A percentile compares a stretch with the other conserved stretches of the same genome.
These are phyloP conservation scores for Paraglomus occultum DNA, from an alignment of 192 early-diverging fungal species.

Conservation along the genomic window DNA sequence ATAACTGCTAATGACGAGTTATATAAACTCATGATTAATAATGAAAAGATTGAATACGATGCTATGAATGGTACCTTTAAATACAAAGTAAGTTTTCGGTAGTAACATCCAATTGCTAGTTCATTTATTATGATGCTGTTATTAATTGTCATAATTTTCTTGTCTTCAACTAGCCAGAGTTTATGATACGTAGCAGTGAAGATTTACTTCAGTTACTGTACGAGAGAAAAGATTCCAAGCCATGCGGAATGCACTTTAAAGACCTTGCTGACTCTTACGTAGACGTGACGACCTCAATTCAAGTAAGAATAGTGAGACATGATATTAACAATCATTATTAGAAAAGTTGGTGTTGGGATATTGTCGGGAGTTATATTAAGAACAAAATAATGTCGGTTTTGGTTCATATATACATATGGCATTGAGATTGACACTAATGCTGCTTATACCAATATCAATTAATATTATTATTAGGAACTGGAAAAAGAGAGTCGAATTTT, in stretches of 20 bases:
- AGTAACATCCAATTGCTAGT: background rate
- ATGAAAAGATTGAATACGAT: slow-evolving; percentile 67
- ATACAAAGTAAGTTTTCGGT: slow-evolving; percentile 53
- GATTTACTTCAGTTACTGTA: slow-evolving; percentile 66
- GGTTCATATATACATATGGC: background rate
- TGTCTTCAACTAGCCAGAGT: slow-evolving; percentile 54
- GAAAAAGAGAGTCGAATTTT: slow-evolving; percentile 55
- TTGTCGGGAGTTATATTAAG: no score
- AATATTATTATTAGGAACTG: slow-evolving; percentile 43
- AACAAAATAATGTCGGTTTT: no score
- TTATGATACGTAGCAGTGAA: slow-evolving; percentile 65
- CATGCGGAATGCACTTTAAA: slow-evolving; percentile 72
- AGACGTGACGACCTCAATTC: slow-evolving; percentile 48
- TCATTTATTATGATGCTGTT: background rate
- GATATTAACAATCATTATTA: no score
- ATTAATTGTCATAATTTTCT: background rate
- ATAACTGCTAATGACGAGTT: slow-evolving; percentile 52
- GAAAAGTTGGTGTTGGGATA: no score
- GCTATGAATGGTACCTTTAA: slow-evolving; percentile 55
- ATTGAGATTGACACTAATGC: background rate
- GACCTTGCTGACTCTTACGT: slow-evolving; percentile 75
- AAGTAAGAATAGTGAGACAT: no score
- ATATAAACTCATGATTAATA: slow-evolving; percentile 55
- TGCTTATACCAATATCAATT: background rate
- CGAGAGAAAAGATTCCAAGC: slow-evolving; percentile 49